Evolutionary conservation across 495 filamentous ascomycete genomes (phyloP), one percentile per base, ranked within the genome.

Genomic region (Daldinia loculata): DNA sequence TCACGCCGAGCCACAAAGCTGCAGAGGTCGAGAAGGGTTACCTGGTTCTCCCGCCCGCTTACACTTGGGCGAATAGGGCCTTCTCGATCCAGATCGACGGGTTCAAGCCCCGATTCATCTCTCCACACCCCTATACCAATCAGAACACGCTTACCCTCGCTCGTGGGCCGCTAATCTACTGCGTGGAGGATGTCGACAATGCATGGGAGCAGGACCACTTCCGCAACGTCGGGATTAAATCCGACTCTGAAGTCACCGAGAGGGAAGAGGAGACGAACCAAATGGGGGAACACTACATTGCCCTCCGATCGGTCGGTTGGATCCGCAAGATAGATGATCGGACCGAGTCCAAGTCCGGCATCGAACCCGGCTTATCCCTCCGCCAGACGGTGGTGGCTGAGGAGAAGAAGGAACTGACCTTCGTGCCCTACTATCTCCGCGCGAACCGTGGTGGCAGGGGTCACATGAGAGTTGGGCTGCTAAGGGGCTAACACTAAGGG

Each of bases 161-260:
- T 5, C 77, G 85, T 34, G 87, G 87, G 7, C 86, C 86, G 4
- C 75, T 89, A 41, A 79, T 89, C 11, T 89, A 88, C 75, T 89
- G 86, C 69, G 80, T 86, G 15, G 87, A 88, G 63, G 86, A 88
- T 65, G 60, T 79, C 39, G 86, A 88, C 70, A 87, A 88, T 69
- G 68, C 81, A n/a, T 88, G 86, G 83, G 85, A 86, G 64, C 60
- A 80, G 30, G 77, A 86, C 68, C 87, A 89, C 76, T 88, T 88
- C 78, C 85, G 85, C 78, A 80, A 81, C 32, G 69, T 84, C 38
- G 80, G 78, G 39, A 76, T 84, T 58, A 53, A 75, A 34, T 67
- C 78, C 36, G 78, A 78, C 57, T 75, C 76, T 45, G 72, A 72
- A n/a, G 72, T 79, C 17, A 63, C 51, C 22, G 81, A 80, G 45